Percentiles rank a stretch among this genome's conserved stretches.
Evolutionary conservation across 2,329 filamentous ascomycete genomes (phyloP).

Genomic region (Colletotrichum trifolii): DNA sequence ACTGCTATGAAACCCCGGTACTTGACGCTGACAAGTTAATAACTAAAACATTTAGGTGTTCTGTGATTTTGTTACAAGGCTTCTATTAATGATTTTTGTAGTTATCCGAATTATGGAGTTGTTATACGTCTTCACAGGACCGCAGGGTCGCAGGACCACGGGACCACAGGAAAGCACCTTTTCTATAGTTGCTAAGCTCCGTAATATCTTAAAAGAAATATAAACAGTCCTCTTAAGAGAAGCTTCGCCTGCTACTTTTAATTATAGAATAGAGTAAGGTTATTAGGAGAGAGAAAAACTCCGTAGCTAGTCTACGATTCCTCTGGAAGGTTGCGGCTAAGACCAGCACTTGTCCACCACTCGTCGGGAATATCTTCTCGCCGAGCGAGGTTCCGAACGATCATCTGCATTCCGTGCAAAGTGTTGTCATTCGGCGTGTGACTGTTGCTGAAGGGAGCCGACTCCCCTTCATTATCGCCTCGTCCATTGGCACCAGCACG

Average conservation of each 20-base stretch:
- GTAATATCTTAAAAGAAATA: background rate
- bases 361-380: slow-evolving; percentile 83
- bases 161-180: no score
- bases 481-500: slow-evolving; percentile 11
- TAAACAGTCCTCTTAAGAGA: no score
- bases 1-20: no score
- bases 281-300: background rate
- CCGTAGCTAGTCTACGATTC: slow-evolving; percentile 44
- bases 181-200: background rate
- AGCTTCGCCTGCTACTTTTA: slow-evolving; percentile 1
- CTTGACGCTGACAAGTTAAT: no score
- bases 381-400: slow-evolving; percentile 76
- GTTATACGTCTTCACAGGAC: background rate
- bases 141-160: no score
- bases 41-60: no score
- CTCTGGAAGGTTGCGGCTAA: slow-evolving; percentile 67
- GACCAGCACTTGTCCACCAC: slow-evolving; percentile 80
- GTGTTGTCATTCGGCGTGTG: slow-evolving; percentile 49
- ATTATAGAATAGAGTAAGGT: background rate
- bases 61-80: no score
- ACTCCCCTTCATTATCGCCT: slow-evolving; percentile 21
- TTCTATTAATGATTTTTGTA: no score
- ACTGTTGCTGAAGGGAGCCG: slow-evolving; percentile 32
- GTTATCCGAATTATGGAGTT: no score
- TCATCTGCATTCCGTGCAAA: slow-evolving; percentile 73